Percentiles rank a stretch among this genome's conserved stretches.
Conservation (phyloP, 139 green algal species). For the Limnomonas spitsbergensis region DNA sequence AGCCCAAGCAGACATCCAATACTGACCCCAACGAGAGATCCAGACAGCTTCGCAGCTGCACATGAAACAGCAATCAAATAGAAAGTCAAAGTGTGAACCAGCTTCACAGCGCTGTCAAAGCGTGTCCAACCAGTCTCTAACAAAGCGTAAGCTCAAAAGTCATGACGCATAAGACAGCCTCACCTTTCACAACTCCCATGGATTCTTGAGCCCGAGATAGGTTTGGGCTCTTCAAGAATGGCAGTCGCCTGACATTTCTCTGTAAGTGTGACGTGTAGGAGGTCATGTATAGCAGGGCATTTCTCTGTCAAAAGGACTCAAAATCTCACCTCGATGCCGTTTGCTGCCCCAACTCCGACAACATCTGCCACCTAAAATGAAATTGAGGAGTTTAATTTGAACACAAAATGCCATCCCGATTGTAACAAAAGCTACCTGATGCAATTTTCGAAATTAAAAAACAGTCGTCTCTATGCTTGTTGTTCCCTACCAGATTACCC, state of each 20-base stretch:
- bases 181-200: background rate
- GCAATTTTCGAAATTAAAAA: no score
- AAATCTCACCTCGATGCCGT: slow-evolving; percentile 13
- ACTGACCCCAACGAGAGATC: slow-evolving; percentile 4
- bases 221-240: background rate
- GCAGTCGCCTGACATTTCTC: slow-evolving; percentile 2
- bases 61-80: background rate
- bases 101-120: background rate
- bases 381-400: background rate
- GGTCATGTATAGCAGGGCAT: background rate
- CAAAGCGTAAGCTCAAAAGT: background rate
- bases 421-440: no score
- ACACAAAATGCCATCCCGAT: background rate
- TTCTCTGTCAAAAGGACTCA: background rate
- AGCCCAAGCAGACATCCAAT: slow-evolving; percentile 4
- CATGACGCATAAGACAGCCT: background rate
- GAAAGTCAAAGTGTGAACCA: background rate
- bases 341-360: slow-evolving; percentile 15
- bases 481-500: slow-evolving; percentile 23
- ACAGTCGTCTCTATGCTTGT: no score
- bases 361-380: slow-evolving; percentile 17
- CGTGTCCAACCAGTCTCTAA: background rate
- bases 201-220: background rate
- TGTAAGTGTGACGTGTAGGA: background rate
- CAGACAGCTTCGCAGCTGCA: background rate